Evolutionary conservation across 208 protist genomes (phyloP), one percentile per base, ranked within the genome.

Genomic region (Wallacemonas sp.): DNA sequence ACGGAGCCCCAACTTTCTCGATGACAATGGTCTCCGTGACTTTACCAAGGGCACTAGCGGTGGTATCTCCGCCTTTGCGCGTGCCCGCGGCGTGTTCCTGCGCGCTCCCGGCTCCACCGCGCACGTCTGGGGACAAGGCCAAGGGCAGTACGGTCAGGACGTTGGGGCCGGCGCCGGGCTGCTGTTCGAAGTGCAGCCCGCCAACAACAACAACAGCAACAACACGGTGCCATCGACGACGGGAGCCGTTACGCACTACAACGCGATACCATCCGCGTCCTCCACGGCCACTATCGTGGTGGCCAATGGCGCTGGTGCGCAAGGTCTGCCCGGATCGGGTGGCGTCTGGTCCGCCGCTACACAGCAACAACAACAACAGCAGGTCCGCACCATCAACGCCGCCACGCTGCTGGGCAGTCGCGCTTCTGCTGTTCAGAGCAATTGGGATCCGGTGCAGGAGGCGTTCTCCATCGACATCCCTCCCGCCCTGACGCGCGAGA

Each of bases 401-500:
- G 41, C 24, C 17, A 36, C 26, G 2, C 17, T 49, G 5, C 57
- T 63, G 4, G 39, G 34, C 21, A n/a, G 38, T 0, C 57, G 57
- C 2, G 23, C 34, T 4, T 49, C 64, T 49, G 52, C 29, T n/a
- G 49, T 69, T 6, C 24, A 49, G 19, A 54, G 39, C 21, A 24
- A 44, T 24, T 71, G 41, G 55, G 65, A 71, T 43, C 34, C 65
- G n/a, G 52, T 47, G 19, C 44, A 57, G 46, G 43, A 65, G 19
- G 68, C 38, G 16, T 38, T 73, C 34, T 61, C 62, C 21, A 74
- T 75, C 17, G 30, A 58, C 24, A 49, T 79, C 38, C 69, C 64
- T 38, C 61, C 33, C 24, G 69, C 69, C 23, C 36, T 72, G 1
- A 74, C 61, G 34, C 62, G 54, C 24, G 47, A 79, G 52, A 80